Evolutionary conservation across 805 yeast genomes (phyloP).

Genomic region (Priceomyces carsonii): DNA sequence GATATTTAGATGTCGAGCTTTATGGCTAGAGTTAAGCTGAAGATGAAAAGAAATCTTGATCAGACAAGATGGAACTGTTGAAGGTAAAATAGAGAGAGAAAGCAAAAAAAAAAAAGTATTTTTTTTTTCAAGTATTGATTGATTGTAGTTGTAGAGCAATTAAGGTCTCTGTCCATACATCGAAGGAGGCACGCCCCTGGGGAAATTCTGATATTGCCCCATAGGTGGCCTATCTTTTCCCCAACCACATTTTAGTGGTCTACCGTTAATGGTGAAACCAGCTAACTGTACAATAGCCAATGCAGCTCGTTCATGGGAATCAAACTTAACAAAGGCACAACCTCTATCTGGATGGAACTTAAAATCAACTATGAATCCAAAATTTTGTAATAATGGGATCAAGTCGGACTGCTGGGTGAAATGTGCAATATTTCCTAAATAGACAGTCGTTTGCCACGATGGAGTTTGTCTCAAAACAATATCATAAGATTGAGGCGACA

Average conservation of each 20-base stretch:
- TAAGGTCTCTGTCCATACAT: slow-evolving; percentile 28
- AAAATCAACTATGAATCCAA: slow-evolving; percentile 81
- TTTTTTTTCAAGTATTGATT: too few relatives aligned
- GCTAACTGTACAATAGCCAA: slow-evolving; percentile 78
- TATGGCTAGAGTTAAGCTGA: too few relatives aligned
- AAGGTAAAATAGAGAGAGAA: too few relatives aligned
- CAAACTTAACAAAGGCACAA: slow-evolving; percentile 87
- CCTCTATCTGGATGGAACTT: slow-evolving; percentile 80
- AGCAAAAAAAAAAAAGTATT: too few relatives aligned
- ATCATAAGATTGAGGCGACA: slow-evolving; percentile 64
- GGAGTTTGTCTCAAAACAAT: slow-evolving; percentile 77
- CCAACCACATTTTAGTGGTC: slow-evolving; percentile 85
- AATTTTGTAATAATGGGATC: slow-evolving; percentile 70
- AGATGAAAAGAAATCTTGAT: too few relatives aligned
- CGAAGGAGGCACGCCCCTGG: slow-evolving; percentile 24
- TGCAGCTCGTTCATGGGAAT: slow-evolving; percentile 86
- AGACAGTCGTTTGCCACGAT: slow-evolving; percentile 81
- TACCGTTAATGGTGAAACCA: slow-evolving; percentile 72
- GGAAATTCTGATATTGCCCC: slow-evolving; percentile 25
- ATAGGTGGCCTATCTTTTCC: slow-evolving; percentile 58
- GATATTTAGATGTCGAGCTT: too few relatives aligned
- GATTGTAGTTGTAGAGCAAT: too few relatives aligned
- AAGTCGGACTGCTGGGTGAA: slow-evolving; percentile 72
- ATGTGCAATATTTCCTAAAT: slow-evolving; percentile 82
- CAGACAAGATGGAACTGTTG: too few relatives aligned